These are phyloP conservation scores for Pythium plurisporium DNA, from an alignment of 352 stramenopile genomes.

Conservation along the genomic window DNA sequence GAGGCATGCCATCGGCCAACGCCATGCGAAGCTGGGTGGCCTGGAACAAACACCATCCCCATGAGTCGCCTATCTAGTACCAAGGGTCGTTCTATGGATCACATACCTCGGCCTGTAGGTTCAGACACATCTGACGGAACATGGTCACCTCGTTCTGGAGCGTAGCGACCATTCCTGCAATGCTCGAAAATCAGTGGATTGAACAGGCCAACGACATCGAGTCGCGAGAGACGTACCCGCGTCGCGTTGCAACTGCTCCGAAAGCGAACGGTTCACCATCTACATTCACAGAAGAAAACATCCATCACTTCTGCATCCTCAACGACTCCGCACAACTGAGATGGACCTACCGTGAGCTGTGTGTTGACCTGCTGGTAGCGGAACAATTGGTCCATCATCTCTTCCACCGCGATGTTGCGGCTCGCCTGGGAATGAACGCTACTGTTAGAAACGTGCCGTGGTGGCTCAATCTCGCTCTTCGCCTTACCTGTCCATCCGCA, in stretches of 20 bases:
- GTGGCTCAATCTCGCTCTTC: too few species aligned
- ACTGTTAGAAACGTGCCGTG: too few species aligned
- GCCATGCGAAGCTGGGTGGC: constrained; percentile 16
- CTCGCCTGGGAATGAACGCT: constrained; percentile 62
- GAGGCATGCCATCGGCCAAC: not conserved
- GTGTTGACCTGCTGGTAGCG: constrained; percentile 68
- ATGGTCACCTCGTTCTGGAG: constrained; percentile 79
- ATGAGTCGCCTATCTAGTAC: too few species aligned
- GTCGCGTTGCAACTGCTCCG: constrained; percentile 64
- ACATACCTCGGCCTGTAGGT: constrained; percentile 65
- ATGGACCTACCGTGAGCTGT: constrained; percentile 53
- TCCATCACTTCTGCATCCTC: not conserved
- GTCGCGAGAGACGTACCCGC: constrained; percentile 30
- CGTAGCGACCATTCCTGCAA: constrained; percentile 47
- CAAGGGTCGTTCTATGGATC: too few species aligned
- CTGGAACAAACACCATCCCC: not conserved
- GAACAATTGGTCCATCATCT: constrained; percentile 80
- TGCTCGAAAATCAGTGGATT: not conserved
- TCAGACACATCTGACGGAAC: constrained; percentile 81
- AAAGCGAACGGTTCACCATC: constrained; percentile 59
- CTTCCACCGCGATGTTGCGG: constrained; percentile 62
- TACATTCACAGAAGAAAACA: constrained; percentile 15
- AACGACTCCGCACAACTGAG: not conserved
- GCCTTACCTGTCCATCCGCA: constrained; percentile 44
- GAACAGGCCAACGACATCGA: not conserved